Conservation (phyloP, 2,329 filamentous ascomycete genomes). For the Mycosphaerelloides madeirae region DNA sequence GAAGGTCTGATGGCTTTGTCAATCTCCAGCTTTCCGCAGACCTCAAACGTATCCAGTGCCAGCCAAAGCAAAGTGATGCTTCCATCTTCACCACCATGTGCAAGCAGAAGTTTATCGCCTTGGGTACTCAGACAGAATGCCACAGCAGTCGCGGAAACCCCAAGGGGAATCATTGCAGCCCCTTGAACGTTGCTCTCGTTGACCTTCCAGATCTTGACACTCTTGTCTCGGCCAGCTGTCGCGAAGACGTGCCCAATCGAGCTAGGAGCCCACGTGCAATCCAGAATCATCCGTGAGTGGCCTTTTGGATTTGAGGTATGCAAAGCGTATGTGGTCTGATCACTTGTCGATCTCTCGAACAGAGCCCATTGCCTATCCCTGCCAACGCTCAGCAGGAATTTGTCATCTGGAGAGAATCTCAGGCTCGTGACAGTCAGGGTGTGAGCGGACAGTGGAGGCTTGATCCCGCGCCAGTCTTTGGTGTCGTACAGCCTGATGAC, state of each 20-base stretch:
- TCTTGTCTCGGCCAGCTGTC: slow-evolving; percentile 86
- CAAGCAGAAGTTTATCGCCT: slow-evolving; percentile 11
- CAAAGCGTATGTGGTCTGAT: slow-evolving; percentile 50
- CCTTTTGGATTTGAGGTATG: slow-evolving; percentile 71
- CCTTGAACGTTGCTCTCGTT: slow-evolving; percentile 18
- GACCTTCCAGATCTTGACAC: slow-evolving; percentile 58
- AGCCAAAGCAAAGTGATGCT: slow-evolving; percentile 18
- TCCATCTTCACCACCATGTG: slow-evolving; percentile 29
- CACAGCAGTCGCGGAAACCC: slow-evolving; percentile 32
- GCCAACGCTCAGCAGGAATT: slow-evolving; percentile 77
- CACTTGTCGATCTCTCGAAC: slow-evolving; percentile 54
- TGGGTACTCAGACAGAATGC: slow-evolving; percentile 20
- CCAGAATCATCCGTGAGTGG: slow-evolving; percentile 87
- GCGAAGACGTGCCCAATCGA: slow-evolving; percentile 57
- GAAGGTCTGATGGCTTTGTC: slow-evolving; percentile 17
- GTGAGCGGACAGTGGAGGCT: slow-evolving; percentile 77
- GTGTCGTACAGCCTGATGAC: slow-evolving; percentile 91
- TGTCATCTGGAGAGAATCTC: slow-evolving; percentile 71
- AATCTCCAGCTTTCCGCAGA: slow-evolving; percentile 10
- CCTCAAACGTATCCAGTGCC: slow-evolving; percentile 6
- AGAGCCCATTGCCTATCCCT: slow-evolving; percentile 88
- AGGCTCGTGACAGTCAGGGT: slow-evolving; percentile 79
- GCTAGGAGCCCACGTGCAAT: slow-evolving; percentile 71
- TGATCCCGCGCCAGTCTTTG: slow-evolving; percentile 77
- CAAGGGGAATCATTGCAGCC: slow-evolving; percentile 23